Base-by-base conservation (phyloP, 345 rosid genomes). In the Populus deltoides region DNA sequence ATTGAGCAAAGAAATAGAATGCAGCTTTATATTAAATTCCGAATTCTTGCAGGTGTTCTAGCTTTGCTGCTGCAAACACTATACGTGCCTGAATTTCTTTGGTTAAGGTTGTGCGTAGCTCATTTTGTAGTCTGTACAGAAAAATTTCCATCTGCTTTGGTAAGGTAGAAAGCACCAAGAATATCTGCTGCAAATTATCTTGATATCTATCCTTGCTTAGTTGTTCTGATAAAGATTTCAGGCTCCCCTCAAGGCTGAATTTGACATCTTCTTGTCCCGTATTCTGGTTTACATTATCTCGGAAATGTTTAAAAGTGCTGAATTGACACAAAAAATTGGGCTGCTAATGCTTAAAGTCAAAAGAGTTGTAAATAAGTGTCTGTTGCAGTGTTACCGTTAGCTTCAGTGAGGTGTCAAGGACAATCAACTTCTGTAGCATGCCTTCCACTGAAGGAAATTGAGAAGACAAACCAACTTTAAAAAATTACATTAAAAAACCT, bases 211-310 rank as follows among this genome's bases (percentile, higher is more conserved):
- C 86, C 79, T 89, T 89, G 82, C 80, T 79, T 75, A 87, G 72
- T 80, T 88, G 92, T 74, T 92, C 88, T n/a, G 90, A 86, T 77
- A 92, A 72, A 59, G 89, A 87, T 85, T 86, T 90, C 84, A 91
- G 85, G 82, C 90, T 83, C 74, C 83, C 91, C 75, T 83, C 87
- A 75, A 91, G 73, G 79, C 88, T 87, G 63, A 79, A 75, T 89
- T 92, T 91, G 73, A 84, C 73, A 74, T 85, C 91, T 70, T 88
- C 93, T 65, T 90, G 94, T 75, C 87, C 91, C 85, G 90, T 91
- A 47, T 77, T 86, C 97, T 94, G 88, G 76, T 86, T 80, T 47
- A 77, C 81, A 63, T 78, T 47, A 53, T 78, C 75, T 73, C 79
- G 74, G 77, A 71, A 57, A 74, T 67, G 78, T 83, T 76, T 75